Percentiles rank a stretch among this genome's conserved stretches.
These are phyloP conservation scores for Coniochaeta sp. DNA, from an alignment of 2,329 filamentous ascomycete genomes.

Conservation along the genomic window DNA sequence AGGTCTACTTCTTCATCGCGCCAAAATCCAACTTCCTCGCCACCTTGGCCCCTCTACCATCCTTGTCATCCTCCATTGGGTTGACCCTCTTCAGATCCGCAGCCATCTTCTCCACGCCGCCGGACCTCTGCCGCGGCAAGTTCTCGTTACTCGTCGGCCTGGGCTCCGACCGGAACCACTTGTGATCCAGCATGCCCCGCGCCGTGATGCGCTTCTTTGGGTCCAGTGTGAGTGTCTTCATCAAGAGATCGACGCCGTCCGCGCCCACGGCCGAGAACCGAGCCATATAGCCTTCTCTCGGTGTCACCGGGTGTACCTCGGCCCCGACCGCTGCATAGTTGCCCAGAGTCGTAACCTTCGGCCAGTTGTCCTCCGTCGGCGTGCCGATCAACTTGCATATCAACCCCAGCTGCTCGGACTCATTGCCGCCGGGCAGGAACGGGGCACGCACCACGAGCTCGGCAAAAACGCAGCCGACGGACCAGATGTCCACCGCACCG, in stretches of 20 bases:
- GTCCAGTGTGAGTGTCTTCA: slow-evolving; percentile 78
- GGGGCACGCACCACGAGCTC: slow-evolving; percentile 80
- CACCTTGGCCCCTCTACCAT: slow-evolving; percentile 60
- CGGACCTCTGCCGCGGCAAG: slow-evolving; percentile 67
- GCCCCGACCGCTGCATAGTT: slow-evolving; percentile 66
- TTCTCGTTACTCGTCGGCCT: slow-evolving; percentile 76
- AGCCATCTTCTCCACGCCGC: slow-evolving; percentile 67
- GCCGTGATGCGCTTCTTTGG: slow-evolving; percentile 79
- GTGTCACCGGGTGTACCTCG: slow-evolving; percentile 48
- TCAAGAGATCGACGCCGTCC: slow-evolving; percentile 80
- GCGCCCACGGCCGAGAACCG: slow-evolving; percentile 75
- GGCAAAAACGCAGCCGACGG: slow-evolving; percentile 84
- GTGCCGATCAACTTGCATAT: slow-evolving; percentile 84
- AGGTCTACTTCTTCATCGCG: slow-evolving; percentile 23
- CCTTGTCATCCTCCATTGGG: slow-evolving; percentile 59
- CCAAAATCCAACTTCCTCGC: slow-evolving; percentile 79
- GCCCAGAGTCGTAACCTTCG: slow-evolving; percentile 73
- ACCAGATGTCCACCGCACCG: slow-evolving; percentile 91
- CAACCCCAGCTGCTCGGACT: slow-evolving; percentile 77
- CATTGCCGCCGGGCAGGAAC: slow-evolving; percentile 76
- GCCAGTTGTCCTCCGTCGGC: slow-evolving; percentile 92
- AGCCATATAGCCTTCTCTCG: slow-evolving; percentile 66
- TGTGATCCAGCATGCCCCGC: slow-evolving; percentile 68
- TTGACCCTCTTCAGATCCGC: slow-evolving; percentile 69
- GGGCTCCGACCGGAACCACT: slow-evolving; percentile 81